Conservation (phyloP, 805 yeast species). For the Priceomyces fermenticarens region DNA sequence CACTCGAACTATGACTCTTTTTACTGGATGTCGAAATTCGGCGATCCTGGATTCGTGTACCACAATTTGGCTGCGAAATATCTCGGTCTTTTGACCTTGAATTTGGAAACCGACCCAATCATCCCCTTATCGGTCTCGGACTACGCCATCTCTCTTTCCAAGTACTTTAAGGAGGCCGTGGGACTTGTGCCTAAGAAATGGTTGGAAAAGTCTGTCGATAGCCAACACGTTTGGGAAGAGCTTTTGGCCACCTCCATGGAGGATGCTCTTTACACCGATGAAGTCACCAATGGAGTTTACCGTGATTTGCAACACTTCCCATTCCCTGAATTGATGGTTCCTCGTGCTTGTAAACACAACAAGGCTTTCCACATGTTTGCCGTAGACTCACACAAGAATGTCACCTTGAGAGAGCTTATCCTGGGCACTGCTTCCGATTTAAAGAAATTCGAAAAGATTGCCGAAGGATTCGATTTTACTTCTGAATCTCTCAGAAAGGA, state of each 20-base stretch:
- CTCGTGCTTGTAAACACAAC: slow-evolving; percentile 5
- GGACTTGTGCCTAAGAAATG: slow-evolving; percentile 31
- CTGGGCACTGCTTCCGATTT: slow-evolving; percentile 19
- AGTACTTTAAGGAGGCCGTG: slow-evolving; percentile 31
- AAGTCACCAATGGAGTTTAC: slow-evolving; percentile 19
- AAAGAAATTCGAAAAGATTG: slow-evolving; percentile 14
- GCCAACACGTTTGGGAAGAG: slow-evolving; percentile 13
- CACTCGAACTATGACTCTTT: slow-evolving; percentile 60
- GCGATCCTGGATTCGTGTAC: slow-evolving; percentile 50
- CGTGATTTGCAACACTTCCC: slow-evolving; percentile 9
- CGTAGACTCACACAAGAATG: slow-evolving; percentile 12
- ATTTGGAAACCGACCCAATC: slow-evolving; percentile 57
- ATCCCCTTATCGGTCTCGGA: slow-evolving; percentile 44
- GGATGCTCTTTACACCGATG: slow-evolving; percentile 13
- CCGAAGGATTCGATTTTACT: slow-evolving; percentile 27
- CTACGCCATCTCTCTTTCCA: slow-evolving; percentile 44
- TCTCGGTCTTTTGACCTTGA: slow-evolving; percentile 53
- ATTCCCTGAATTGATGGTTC: slow-evolving; percentile 16
- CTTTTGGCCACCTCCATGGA: slow-evolving; percentile 12
- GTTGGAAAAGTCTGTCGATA: slow-evolving; percentile 19
- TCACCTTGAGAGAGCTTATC: slow-evolving; percentile 23
- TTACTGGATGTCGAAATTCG: slow-evolving; percentile 50
- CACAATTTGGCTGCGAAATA: slow-evolving; percentile 61
- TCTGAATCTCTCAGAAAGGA: slow-evolving; percentile 25
- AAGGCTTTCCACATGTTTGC: slow-evolving; percentile 5